A percentile compares a stretch with the other conserved stretches of the same genome.
Conservation (phyloP, 192 early-diverging fungal species). For the Podochytrium sp. region DNA sequence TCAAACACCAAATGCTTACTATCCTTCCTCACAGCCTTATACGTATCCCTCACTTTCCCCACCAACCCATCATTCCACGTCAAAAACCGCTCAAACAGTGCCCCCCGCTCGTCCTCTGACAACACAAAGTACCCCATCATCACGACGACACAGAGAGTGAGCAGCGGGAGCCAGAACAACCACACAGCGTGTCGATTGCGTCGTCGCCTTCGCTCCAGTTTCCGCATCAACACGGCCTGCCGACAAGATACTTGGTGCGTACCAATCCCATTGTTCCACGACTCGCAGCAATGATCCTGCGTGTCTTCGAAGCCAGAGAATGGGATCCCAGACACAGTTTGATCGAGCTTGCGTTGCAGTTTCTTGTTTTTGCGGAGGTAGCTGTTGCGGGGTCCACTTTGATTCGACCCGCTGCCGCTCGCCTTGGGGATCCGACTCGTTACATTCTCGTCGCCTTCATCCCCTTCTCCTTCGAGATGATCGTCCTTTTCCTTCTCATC, state of each 20-base stretch:
- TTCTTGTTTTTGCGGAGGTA: neutral
- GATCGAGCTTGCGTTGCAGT: neutral
- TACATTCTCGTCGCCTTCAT: too few relatives aligned
- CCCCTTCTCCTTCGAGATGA: too few relatives aligned
- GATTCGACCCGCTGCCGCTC: neutral
- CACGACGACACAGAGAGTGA: slow-evolving; percentile 6
- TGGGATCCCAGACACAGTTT: slow-evolving; percentile 6
- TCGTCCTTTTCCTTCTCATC: too few relatives aligned
- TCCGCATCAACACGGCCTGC: neutral
- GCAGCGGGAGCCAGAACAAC: slow-evolving; percentile 26
- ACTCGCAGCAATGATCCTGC: slow-evolving; percentile 7
- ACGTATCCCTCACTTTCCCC: slow-evolving; percentile 19
- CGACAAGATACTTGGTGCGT: slow-evolving; percentile 2
- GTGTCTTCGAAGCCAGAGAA: slow-evolving; percentile 24
- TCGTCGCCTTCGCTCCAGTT: neutral
- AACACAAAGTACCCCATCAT: slow-evolving; percentile 20
- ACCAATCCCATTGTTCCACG: slow-evolving; percentile 19
- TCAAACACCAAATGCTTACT: slow-evolving; percentile 27
- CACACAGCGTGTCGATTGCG: neutral
- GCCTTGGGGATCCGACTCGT: too few relatives aligned
- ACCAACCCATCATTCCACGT: slow-evolving; percentile 32
- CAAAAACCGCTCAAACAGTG: slow-evolving; percentile 25
- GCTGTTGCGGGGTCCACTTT: neutral
- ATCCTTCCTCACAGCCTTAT: slow-evolving; percentile 3
- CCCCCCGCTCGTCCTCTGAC: slow-evolving; percentile 29